Base-by-base conservation (phyloP, 768 basidiomycete genomes). In the Auricularia sp. region DNA sequence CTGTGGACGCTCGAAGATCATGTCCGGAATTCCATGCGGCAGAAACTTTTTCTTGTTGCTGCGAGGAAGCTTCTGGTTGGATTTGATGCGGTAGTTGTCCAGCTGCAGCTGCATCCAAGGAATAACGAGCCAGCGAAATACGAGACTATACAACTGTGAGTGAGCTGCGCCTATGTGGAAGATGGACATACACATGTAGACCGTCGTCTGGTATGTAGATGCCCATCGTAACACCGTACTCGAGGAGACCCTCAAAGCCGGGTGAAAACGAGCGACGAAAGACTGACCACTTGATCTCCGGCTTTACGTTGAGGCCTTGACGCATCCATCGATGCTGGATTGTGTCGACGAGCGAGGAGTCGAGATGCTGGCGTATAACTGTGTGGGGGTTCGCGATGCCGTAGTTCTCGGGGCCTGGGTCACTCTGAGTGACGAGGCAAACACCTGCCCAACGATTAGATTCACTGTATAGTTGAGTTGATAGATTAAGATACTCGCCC, bases 311-410 rank as follows among this genome's bases (percentile, higher is more conserved):
- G 2, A 70, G 74, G 39, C 80, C 75, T 0, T 69, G 63, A 0
- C 68, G 64, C 70, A 70, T 76, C 45, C 76, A 83, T 0, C 72
- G 68, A 61, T 84, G 82, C 62, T 82, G 81, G 0, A 80, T 62
- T 0, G 74, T 78, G 0, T 72, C 77, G 0, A 10, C 5, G 0
- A 83, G 72, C 0, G 64, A 39, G 0, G 80, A 77, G 65, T 84
- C 81, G 7, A 77, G 73, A 0, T 44, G 51, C 5, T 82, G 81
- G 0, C 77, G 74, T 0, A 79, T 67, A 0, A 68, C 37, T 0
- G 82, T 81, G 0, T 82, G 79, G 0, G 69, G 70, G 69, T 83
- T 82, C 0, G 81, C 82, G 34, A 82, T 72, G 0, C 77, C 73
- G 66, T 75, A 74, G 64, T 83, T 83, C 63, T 81, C 79, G 0